phyloP scores from a whole-genome alignment of 257 asterid genomes.

The Solanum dulcamara region DNA sequence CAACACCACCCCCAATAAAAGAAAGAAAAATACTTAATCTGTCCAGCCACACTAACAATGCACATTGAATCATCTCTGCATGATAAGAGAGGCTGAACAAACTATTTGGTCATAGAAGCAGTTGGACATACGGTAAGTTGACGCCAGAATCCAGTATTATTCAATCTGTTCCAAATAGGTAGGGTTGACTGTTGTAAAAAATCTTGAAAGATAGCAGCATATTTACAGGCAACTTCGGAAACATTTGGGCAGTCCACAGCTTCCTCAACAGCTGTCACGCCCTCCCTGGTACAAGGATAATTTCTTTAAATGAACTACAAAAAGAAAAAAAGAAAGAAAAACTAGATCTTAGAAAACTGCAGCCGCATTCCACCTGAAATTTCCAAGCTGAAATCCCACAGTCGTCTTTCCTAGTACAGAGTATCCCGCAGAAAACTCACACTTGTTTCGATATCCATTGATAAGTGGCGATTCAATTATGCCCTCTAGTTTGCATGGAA shows the following conservation, averaged over 20 bases:
- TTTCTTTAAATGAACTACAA: neutral
- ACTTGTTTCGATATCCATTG: slow-evolving; percentile 92
- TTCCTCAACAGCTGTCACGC: slow-evolving; percentile 96
- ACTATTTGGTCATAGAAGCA: neutral
- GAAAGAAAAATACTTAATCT: neutral
- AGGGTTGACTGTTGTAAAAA: slow-evolving; percentile 53
- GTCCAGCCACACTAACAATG: neutral
- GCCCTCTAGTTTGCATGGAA: slow-evolving; percentile 89
- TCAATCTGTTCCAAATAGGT: slow-evolving; percentile 91
- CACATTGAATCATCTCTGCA: neutral
- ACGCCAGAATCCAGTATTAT: slow-evolving; percentile 96
- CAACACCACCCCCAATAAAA: neutral
- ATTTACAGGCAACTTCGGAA: slow-evolving; percentile 61
- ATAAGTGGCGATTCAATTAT: slow-evolving; percentile 68
- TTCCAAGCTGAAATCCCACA: slow-evolving; percentile 90
- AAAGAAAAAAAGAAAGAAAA: neutral
- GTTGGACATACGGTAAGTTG: slow-evolving; percentile 65
- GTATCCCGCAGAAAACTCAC: slow-evolving; percentile 90
- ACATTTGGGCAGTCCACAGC: slow-evolving; percentile 83
- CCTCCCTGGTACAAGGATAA: slow-evolving; percentile 55
- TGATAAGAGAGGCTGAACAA: neutral
- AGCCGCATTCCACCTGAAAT: slow-evolving; percentile 57
- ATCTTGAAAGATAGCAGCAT: slow-evolving; percentile 75
- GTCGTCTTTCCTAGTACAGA: slow-evolving; percentile 78
- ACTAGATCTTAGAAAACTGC: neutral